A percentile compares a stretch with the other conserved stretches of the same genome.
These are phyloP conservation scores for Ehretia macrophylla DNA, from an alignment of 257 asterid species.

Conservation along the genomic window DNA sequence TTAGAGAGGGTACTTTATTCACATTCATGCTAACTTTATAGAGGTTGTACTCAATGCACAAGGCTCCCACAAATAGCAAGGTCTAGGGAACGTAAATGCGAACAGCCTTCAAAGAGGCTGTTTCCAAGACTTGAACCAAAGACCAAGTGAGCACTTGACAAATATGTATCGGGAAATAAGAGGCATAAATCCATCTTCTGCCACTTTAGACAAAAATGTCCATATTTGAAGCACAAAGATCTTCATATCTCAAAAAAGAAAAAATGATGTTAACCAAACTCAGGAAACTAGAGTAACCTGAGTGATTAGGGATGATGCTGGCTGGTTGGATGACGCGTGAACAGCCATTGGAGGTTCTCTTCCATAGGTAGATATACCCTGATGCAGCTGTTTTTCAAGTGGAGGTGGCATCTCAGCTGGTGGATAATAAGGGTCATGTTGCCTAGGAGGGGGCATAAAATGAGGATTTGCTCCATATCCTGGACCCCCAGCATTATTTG, in stretches of 20 bases:
- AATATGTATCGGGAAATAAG: too few species aligned
- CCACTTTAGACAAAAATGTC: too few species aligned
- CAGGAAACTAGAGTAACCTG: constrained; percentile 49
- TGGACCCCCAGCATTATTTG: constrained; percentile 48
- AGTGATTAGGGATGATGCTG: constrained; percentile 71
- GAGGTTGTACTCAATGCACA: too few species aligned
- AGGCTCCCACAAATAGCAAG: too few species aligned
- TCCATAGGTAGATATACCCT: constrained; percentile 80
- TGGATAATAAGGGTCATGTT: constrained; percentile 66
- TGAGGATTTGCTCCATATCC: constrained; percentile 66
- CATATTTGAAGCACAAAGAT: too few species aligned
- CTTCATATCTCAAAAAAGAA: not conserved
- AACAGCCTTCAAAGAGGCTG: too few species aligned
- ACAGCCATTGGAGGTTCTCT: constrained; percentile 62
- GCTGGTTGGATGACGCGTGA: constrained; percentile 61
- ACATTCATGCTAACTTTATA: too few species aligned
- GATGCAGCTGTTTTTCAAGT: constrained; percentile 72
- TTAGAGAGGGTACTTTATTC: too few species aligned
- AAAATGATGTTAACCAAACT: constrained; percentile 10
- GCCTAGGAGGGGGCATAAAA: constrained; percentile 67
- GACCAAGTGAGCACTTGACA: too few species aligned
- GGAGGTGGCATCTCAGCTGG: constrained; percentile 61
- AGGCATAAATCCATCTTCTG: too few species aligned
- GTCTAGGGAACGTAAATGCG: too few species aligned
- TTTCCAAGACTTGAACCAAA: too few species aligned